Base-by-base conservation (phyloP, 345 rosid genomes). In the Eucalyptus pauciflora region DNA sequence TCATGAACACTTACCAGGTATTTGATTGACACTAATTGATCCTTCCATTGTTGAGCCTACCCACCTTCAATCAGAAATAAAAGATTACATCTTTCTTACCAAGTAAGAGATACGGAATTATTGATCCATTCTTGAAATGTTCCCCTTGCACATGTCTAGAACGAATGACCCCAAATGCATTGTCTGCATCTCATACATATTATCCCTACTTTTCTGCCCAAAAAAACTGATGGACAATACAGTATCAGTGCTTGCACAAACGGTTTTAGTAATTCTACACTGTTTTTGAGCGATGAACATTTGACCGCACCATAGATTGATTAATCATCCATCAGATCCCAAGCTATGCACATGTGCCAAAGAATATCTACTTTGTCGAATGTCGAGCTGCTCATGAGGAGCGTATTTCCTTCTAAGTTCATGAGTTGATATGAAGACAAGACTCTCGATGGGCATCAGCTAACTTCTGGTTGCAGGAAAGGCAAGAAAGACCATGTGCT, bases 401-500 rank as follows among this genome's bases (percentile, higher is more conserved):
- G 85, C 29, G 2, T 41, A 41, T 43, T 76, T 76, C 27, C 48
- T 76, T 76, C 13, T 76, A 20, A 76, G 85, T 41, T 76, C 85
- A 76, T 41, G 85, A 37, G 25, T 22, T 76, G 83, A 76, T 20
- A 20, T 43, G 85, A 76, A 76, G 85, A 76, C 48, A 41, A 76
- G 27, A 41, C 29, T 41, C 85, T 76, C 24, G 2, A 76, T 41
- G 48, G 85, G 85, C 45, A 88, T 96, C 92, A 96, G 91, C 94
- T 93, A 87, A 94, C 94, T 90, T 94, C 95, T 87, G 98, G 96
- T 92, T 95, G 97, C 88, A 97, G 93, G 89, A 95, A 90, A 4
- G 99, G 99, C 93, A 96, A 96, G 94, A 97, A 96, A 83, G 95
- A 93, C 99, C 99, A 97, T 90, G 91, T 94, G 90, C 90, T 93